A percentile compares a stretch with the other conserved stretches of the same genome.
phyloP scores from a whole-genome alignment of 352 stramenopile species.

The Stramenopiles sp. region DNA sequence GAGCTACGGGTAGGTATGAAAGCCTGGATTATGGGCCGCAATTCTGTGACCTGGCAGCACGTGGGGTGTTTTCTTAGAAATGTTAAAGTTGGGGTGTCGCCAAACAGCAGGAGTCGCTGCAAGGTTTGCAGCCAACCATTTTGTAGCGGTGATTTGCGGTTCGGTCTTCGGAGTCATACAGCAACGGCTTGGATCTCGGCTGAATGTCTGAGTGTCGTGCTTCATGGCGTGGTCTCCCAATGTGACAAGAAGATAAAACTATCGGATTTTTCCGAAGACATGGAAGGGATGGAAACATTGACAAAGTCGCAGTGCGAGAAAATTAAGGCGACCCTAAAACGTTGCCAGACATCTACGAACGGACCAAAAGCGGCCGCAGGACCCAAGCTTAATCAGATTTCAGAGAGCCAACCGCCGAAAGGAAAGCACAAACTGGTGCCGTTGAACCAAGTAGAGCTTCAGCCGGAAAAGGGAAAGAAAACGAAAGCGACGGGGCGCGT shows the following conservation, averaged over 20 bases:
- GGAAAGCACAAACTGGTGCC: neutral
- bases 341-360: neutral
- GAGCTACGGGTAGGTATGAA: neutral
- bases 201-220: neutral
- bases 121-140: neutral
- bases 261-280: neutral
- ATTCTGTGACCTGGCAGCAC: conserved; percentile 10
- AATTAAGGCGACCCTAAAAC: neutral
- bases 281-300: neutral
- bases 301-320: neutral
- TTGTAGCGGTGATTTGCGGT: neutral
- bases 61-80: neutral
- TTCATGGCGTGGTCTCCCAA: neutral
- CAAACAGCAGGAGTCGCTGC: neutral
- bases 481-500: neutral
- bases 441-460: neutral
- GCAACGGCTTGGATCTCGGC: conserved; percentile 1
- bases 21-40: conserved; percentile 7
- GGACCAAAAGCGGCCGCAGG: no score
- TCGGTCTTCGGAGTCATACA: neutral
- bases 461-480: neutral
- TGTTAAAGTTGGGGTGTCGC: neutral
- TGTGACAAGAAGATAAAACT: neutral
- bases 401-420: neutral
- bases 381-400: neutral